These are phyloP conservation scores for Arbutus unedo DNA, from an alignment of 148 eudicot genomes.

Conservation along the genomic window DNA sequence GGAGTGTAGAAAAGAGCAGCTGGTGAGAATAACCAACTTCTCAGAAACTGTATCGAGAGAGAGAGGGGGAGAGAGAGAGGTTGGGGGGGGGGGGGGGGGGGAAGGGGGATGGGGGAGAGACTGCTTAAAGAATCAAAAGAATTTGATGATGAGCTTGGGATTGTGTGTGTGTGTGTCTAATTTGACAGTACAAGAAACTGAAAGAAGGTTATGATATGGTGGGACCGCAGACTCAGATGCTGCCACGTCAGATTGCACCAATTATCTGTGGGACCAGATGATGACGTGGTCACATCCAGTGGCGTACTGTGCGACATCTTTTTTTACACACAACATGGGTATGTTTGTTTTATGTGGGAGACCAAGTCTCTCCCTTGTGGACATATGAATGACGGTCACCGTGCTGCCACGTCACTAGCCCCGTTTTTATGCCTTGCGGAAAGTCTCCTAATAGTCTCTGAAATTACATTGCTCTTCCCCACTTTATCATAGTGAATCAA, in stretches of 20 bases:
- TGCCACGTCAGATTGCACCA: not conserved
- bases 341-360: not conserved
- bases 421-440: not conserved
- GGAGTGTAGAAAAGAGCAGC: not conserved
- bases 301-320: not conserved
- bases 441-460: not conserved
- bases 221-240: not conserved
- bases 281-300: not conserved
- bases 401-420: not conserved
- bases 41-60: not conserved
- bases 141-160: not conserved
- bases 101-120: no score
- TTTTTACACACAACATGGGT: not conserved
- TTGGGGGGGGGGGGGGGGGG: no score
- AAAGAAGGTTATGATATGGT: not conserved
- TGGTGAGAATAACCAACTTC: conserved; percentile 4
- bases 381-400: not conserved
- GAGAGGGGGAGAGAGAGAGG: not conserved
- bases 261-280: not conserved
- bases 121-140: not conserved
- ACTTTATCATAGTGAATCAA: not conserved
- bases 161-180: not conserved
- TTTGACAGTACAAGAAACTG: not conserved
- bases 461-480: no score
- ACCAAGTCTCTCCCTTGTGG: not conserved